Conservation (phyloP, 306 rosid species). For the Vachellia collinsii region DNA sequence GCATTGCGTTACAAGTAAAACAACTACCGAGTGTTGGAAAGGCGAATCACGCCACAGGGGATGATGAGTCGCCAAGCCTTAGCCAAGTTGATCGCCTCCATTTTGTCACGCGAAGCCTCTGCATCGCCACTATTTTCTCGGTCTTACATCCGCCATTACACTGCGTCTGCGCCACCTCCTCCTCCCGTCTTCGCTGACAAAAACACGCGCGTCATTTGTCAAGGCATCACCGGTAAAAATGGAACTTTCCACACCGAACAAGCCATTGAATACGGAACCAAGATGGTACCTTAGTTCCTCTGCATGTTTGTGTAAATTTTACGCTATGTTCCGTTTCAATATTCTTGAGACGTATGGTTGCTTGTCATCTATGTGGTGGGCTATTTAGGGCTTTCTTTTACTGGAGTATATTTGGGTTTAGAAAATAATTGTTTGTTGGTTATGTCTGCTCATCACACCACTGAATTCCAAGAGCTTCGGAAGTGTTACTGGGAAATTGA, state of each 20-base stretch:
- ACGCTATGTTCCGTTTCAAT: neutral
- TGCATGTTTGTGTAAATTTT: neutral
- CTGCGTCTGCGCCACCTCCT: constrained; percentile 63
- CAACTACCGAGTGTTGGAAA: constrained; percentile 2
- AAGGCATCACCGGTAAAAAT: constrained; percentile 93
- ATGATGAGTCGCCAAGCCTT: constrained; percentile 75
- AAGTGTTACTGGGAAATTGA: neutral
- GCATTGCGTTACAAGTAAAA: neutral
- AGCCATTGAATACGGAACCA: constrained; percentile 98
- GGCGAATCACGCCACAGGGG: constrained; percentile 25
- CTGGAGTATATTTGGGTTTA: neutral
- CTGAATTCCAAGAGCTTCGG: neutral
- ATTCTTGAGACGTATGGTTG: neutral
- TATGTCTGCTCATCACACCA: neutral
- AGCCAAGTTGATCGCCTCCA: constrained; percentile 59
- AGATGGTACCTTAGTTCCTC: constrained; percentile 61
- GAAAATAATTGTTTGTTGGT: neutral
- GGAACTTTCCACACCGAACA: constrained; percentile 98
- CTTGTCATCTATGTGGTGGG: neutral
- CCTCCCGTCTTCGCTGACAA: constrained; percentile 97
- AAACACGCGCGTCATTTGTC: constrained; percentile 97
- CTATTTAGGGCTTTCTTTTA: neutral
- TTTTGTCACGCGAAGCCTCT: constrained; percentile 55
- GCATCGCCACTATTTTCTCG: neutral
- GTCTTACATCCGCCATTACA: constrained; percentile 52